Percentiles rank a stretch among this genome's conserved stretches.
phyloP scores from a whole-genome alignment of 2,329 filamentous ascomycete genomes.

The Dendrostoma leiphaemia region DNA sequence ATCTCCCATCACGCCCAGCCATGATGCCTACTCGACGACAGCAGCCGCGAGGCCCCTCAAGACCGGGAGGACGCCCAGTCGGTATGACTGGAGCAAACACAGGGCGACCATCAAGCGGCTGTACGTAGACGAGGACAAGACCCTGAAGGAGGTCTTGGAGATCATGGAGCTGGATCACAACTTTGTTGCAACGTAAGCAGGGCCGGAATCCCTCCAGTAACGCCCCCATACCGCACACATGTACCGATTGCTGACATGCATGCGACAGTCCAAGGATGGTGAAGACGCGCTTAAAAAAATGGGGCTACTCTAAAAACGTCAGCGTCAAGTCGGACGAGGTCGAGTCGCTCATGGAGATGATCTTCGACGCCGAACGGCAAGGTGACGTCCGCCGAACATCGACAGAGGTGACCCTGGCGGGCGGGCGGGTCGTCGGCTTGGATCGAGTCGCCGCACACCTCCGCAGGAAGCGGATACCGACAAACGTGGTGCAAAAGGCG shows the following conservation, averaged over 20 bases:
- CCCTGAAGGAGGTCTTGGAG: conserved; percentile 21
- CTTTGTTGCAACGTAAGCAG: conserved; percentile 22
- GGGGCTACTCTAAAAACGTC: conserved; percentile 20
- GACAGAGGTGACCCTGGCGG: conserved; percentile 16
- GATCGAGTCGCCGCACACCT: conserved; percentile 18
- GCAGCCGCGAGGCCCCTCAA: neutral
- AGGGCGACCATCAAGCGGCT: conserved; percentile 20
- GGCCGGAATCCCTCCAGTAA: neutral
- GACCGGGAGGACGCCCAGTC: conserved; percentile 18
- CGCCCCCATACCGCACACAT: neutral
- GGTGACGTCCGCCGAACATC: conserved; percentile 12
- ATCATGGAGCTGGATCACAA: conserved; percentile 21
- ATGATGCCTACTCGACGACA: neutral
- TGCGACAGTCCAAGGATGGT: conserved; percentile 12
- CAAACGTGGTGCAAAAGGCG: conserved; percentile 5
- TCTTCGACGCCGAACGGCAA: conserved; percentile 14
- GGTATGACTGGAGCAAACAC: conserved; percentile 20
- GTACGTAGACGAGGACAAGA: conserved; percentile 22
- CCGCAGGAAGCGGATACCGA: conserved; percentile 13
- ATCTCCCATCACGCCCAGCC: neutral
- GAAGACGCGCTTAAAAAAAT: conserved; percentile 20
- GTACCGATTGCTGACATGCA: conserved; percentile 6
- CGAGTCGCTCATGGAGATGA: conserved; percentile 13
- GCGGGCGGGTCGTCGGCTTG: conserved; percentile 15
- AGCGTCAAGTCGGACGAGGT: conserved; percentile 19